These are phyloP conservation scores for Jamesozyma spencerorum DNA, from an alignment of 805 yeast species.

Conservation along the genomic window DNA sequence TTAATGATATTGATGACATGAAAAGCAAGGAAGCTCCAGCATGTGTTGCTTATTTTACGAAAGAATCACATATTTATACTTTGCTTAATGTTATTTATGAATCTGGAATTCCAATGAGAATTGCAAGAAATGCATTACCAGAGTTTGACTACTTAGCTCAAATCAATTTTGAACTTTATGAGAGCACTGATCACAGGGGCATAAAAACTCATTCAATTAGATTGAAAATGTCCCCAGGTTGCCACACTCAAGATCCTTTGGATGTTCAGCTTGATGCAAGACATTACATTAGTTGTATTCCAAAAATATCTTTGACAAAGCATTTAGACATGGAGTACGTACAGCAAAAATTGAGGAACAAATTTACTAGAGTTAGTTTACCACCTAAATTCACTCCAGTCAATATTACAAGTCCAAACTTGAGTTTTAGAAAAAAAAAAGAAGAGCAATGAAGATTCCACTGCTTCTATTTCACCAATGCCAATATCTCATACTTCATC, in stretches of 20 bases:
- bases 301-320: conserved; percentile 79
- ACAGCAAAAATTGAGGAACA: conserved; percentile 64
- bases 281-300: conserved; percentile 94
- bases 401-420: conserved; percentile 62
- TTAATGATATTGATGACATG: conserved; percentile 72
- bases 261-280: conserved; percentile 94
- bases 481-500: conserved; percentile 12
- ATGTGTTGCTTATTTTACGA: conserved; percentile 84
- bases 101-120: conserved; percentile 87
- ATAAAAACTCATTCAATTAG: conserved; percentile 83
- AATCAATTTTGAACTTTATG: conserved; percentile 87
- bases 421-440: conserved; percentile 20
- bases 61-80: conserved; percentile 94
- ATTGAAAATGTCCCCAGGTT: conserved; percentile 91
- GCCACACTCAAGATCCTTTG: conserved; percentile 95
- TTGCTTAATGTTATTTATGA: conserved; percentile 83
- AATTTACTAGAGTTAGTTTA: conserved; percentile 77
- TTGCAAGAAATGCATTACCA: conserved; percentile 90
- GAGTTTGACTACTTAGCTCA: conserved; percentile 94
- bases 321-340: conserved; percentile 90
- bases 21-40: conserved; percentile 73
- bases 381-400: conserved; percentile 91
- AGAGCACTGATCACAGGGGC: conserved; percentile 59
- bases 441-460: not conserved
- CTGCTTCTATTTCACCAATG: conserved; percentile 7